A percentile compares a stretch with the other conserved stretches of the same genome.
Evolutionary conservation across 192 early-diverging fungal genomes (phyloP).

Genomic region (Tieghemiomyces parasiticus): DNA sequence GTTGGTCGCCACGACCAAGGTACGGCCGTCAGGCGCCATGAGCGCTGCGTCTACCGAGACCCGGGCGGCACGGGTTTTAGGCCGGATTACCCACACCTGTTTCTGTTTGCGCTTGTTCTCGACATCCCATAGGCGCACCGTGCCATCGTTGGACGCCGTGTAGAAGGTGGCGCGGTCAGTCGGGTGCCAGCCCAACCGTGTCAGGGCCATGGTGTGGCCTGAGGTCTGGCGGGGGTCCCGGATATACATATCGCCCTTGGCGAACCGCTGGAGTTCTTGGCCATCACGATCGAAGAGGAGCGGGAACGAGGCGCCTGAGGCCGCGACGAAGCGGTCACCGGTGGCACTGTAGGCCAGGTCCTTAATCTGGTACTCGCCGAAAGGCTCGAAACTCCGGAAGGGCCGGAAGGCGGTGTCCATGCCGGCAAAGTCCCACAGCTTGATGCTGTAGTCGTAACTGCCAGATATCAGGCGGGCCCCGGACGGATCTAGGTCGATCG

Average conservation of each 20-base stretch:
- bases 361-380: constrained; percentile 65
- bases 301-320: constrained; percentile 52
- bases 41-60: constrained; percentile 50
- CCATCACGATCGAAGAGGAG: constrained; percentile 75
- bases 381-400: constrained; percentile 66
- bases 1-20: constrained; percentile 30
- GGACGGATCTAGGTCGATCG: constrained; percentile 68
- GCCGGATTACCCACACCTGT: constrained; percentile 61
- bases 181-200: constrained; percentile 70
- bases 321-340: constrained; percentile 66
- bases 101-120: constrained; percentile 54
- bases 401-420: constrained; percentile 66
- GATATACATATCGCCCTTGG: constrained; percentile 90
- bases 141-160: constrained; percentile 68
- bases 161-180: constrained; percentile 42
- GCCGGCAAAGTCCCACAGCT: constrained; percentile 86
- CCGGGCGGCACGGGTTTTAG: constrained; percentile 48
- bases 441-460: constrained; percentile 63
- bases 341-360: constrained; percentile 59
- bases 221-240: constrained; percentile 68
- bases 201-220: constrained; percentile 75
- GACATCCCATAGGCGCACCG: constrained; percentile 64
- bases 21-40: constrained; percentile 54
- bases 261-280: constrained; percentile 46
- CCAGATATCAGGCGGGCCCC: constrained; percentile 66